phyloP scores from a whole-genome alignment of 1,139 yeast genomes.

The Groenewaldozyma auringiensis region DNA sequence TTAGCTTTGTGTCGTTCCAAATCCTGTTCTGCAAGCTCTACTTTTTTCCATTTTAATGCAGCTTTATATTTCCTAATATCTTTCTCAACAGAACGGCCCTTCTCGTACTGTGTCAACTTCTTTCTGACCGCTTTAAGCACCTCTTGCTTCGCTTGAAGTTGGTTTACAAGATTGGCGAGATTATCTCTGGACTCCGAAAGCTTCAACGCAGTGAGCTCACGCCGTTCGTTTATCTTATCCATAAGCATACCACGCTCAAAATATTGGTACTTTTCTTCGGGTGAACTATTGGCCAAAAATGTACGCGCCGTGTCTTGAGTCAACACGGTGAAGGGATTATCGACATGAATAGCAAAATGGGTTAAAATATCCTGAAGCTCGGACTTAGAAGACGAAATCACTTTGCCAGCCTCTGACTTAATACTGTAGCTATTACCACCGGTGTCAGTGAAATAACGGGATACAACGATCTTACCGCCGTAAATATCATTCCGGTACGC shows the following conservation, averaged over 20 bases:
- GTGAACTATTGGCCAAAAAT: conserved; percentile 43
- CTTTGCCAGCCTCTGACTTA: conserved; percentile 44
- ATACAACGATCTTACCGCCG: conserved; percentile 64
- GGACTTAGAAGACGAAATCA: conserved; percentile 52
- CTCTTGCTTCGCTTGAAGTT: neutral
- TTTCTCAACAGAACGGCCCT: neutral
- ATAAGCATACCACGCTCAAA: conserved; percentile 77
- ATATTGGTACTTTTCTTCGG: conserved; percentile 59
- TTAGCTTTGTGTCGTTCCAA: conserved; percentile 3
- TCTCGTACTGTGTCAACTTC: conserved; percentile 3
- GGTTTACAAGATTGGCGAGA: conserved; percentile 3
- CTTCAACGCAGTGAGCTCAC: conserved; percentile 17
- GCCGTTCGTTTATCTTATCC: conserved; percentile 37
- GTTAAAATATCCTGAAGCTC: conserved; percentile 63
- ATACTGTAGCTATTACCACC: conserved; percentile 48
- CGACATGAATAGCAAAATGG: conserved; percentile 69
- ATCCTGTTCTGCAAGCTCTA: neutral
- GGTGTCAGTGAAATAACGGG: conserved; percentile 40
- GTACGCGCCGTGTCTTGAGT: conserved; percentile 94
- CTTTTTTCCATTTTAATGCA: conserved; percentile 4
- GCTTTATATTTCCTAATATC: neutral
- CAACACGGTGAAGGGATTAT: conserved; percentile 86
- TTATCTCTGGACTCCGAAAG: conserved; percentile 1
- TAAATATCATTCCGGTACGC: conserved; percentile 57
- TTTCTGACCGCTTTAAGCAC: conserved; percentile 12